Percentiles rank a stretch among this genome's conserved stretches.
These are phyloP conservation scores for Chlorella ohadii DNA, from an alignment of 139 green algal genomes.

Conservation along the genomic window DNA sequence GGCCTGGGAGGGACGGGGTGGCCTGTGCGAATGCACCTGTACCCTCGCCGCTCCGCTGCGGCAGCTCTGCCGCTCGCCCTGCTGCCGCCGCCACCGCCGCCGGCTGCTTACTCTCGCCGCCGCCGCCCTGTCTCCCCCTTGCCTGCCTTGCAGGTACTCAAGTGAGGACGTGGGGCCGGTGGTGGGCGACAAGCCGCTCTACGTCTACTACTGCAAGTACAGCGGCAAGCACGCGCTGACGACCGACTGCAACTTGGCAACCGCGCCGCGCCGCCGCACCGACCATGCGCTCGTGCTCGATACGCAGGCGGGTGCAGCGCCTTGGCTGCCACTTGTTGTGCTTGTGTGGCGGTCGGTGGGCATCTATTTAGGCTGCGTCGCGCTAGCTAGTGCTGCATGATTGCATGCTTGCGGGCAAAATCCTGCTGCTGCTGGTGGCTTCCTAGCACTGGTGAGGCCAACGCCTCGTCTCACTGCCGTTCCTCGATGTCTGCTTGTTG, in stretches of 20 bases:
- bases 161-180: constrained; percentile 29
- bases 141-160: neutral
- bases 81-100: neutral
- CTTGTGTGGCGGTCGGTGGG: too few species aligned
- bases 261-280: constrained; percentile 69
- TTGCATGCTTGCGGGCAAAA: too few species aligned
- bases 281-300: constrained; percentile 80
- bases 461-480: too few species aligned
- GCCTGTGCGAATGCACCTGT: neutral
- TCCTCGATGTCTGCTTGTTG: too few species aligned
- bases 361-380: too few species aligned
- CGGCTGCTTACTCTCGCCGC: neutral
- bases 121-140: neutral
- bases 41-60: too few species aligned
- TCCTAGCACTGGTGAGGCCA: too few species aligned
- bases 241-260: constrained; percentile 81
- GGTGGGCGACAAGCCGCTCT: constrained; percentile 46
- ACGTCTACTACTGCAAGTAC: constrained; percentile 90
- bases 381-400: too few species aligned
- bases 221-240: constrained; percentile 84
- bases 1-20: neutral
- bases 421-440: too few species aligned
- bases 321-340: too few species aligned
- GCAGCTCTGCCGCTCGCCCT: neutral
- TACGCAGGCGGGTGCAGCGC: constrained; percentile 30